Evolutionary conservation across 2,329 filamentous ascomycete genomes (phyloP).

Genomic region (Colletotrichum neosansevieriae): DNA sequence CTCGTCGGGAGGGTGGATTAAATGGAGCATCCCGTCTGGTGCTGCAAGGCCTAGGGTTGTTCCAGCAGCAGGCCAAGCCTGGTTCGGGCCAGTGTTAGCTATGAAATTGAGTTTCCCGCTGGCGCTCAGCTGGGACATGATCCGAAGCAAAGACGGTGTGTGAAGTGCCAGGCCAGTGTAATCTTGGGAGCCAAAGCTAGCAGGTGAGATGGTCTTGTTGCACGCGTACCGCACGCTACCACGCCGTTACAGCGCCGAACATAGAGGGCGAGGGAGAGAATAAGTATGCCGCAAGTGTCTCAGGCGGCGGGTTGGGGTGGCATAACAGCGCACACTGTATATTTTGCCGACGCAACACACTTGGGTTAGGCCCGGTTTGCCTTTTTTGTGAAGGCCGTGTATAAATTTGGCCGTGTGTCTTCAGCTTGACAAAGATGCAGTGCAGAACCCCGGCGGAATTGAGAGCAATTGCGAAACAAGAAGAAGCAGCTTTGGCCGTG

Average conservation of each 20-base stretch:
- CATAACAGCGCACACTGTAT: slow-evolving; percentile 1
- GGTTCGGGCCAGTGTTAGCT: slow-evolving; percentile 28
- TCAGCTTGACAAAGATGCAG: background rate
- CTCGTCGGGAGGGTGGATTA: slow-evolving; percentile 35
- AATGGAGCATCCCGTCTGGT: slow-evolving; percentile 35
- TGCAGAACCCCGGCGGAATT: background rate
- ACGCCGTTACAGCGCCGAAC: background rate
- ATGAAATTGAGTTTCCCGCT: slow-evolving; percentile 39
- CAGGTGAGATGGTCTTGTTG: background rate
- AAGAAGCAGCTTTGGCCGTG: slow-evolving; percentile 14
- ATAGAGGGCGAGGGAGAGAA: background rate
- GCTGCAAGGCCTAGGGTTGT: slow-evolving; percentile 34
- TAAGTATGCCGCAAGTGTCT: background rate
- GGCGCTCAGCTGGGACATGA: slow-evolving; percentile 37
- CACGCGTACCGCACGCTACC: background rate
- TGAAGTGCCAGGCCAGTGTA: slow-evolving; percentile 6
- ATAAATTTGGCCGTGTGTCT: background rate
- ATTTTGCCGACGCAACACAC: background rate
- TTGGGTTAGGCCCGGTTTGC: slow-evolving; percentile 10
- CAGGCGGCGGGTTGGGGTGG: slow-evolving; percentile 3
- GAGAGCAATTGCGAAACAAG: slow-evolving; percentile 27
- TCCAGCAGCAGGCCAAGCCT: slow-evolving; percentile 35
- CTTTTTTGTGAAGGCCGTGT: background rate
- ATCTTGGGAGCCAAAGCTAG: slow-evolving; percentile 7
- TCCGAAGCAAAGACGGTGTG: slow-evolving; percentile 38